Conservation (phyloP, 495 filamentous ascomycete genomes). For the Annulohypoxylon bovei region DNA sequence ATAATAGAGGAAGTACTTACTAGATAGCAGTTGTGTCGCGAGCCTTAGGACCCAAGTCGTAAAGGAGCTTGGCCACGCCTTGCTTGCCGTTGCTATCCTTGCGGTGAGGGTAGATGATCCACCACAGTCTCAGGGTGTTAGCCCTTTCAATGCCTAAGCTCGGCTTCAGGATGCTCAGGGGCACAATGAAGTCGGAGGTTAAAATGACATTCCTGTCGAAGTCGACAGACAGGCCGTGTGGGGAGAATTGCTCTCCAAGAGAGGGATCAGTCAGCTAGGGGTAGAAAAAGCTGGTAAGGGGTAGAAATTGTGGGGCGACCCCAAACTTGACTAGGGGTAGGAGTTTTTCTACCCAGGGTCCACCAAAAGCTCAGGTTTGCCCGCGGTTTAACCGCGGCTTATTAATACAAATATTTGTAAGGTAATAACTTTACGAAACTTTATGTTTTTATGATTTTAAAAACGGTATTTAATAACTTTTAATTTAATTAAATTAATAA, state of each 20-base stretch:
- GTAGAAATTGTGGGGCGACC: too few species aligned
- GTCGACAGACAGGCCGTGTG: slow-evolving; percentile 69
- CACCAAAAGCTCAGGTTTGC: too few species aligned
- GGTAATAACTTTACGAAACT: too few species aligned
- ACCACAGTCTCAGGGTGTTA: slow-evolving; percentile 70
- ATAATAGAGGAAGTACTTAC: slow-evolving; percentile 37
- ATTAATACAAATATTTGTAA: too few species aligned
- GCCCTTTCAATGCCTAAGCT: slow-evolving; percentile 61
- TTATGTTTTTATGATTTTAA: too few species aligned
- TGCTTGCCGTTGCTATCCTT: slow-evolving; percentile 62
- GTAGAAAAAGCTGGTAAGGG: too few species aligned
- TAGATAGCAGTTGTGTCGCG: slow-evolving; percentile 69
- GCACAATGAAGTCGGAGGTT: slow-evolving; percentile 71
- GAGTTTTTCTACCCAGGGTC: too few species aligned
- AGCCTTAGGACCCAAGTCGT: slow-evolving; percentile 66
- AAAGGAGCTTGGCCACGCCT: slow-evolving; percentile 66
- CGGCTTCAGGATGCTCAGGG: slow-evolving; percentile 68
- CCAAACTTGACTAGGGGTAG: too few species aligned
- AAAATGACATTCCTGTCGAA: slow-evolving; percentile 65
- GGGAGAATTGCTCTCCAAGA: slow-evolving; percentile 68
- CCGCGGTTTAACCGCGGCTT: too few species aligned
- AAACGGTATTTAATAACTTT: too few species aligned
- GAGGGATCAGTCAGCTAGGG: too few species aligned
- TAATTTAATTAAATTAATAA: too few species aligned
- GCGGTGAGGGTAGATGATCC: slow-evolving; percentile 72